These are phyloP conservation scores for Tieghemiomyces parasiticus DNA, from an alignment of 192 early-diverging fungal genomes.

Conservation along the genomic window DNA sequence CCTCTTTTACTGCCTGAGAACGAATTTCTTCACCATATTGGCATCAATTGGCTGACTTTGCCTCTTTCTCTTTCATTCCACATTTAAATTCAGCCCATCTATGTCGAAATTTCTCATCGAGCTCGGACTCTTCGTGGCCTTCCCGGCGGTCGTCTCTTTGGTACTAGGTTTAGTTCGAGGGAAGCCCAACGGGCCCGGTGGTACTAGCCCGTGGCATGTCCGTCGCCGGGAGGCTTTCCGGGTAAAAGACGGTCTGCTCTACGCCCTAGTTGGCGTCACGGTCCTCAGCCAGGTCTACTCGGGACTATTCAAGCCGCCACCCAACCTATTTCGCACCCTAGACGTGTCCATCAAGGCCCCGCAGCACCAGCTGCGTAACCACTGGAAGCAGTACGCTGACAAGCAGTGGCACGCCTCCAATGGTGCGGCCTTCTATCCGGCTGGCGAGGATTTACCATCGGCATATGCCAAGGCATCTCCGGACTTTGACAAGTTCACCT, in stretches of 20 bases:
- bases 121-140: no score
- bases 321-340: constrained; percentile 11
- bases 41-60: no score
- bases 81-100: no score
- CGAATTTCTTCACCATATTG: no score
- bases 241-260: not conserved
- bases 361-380: not conserved
- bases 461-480: not conserved
- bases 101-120: no score
- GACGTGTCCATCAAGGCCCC: constrained; percentile 6
- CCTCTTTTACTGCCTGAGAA: no score
- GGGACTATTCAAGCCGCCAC: not conserved
- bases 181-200: no score
- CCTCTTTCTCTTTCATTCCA: no score
- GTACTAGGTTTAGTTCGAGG: no score
- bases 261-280: constrained; percentile 1
- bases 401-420: not conserved
- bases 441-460: constrained; percentile 4
- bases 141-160: no score
- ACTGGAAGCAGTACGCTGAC: not conserved
- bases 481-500: constrained; percentile 7
- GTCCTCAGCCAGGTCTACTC: constrained; percentile 2
- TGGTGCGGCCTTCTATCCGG: constrained; percentile 5
- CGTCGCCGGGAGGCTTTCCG: not conserved
- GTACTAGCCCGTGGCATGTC: no score